Percentiles rank a stretch among this genome's conserved stretches.
Evolutionary conservation across 2,329 filamentous ascomycete species (phyloP).

Genomic region (Cordyceps militaris): DNA sequence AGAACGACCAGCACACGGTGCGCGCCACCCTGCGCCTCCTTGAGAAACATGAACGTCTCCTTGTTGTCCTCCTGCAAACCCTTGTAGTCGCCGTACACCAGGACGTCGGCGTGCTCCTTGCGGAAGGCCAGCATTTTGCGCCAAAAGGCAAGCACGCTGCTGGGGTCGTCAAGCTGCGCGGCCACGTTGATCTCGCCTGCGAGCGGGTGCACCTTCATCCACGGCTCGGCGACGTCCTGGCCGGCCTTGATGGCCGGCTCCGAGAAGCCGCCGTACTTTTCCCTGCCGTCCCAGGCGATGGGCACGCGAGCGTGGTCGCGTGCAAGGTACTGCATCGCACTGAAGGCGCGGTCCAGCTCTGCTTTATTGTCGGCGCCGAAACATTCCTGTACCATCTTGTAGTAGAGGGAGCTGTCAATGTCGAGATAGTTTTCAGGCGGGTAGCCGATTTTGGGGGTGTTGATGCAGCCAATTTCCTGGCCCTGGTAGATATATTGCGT

Average conservation of each 20-base stretch:
- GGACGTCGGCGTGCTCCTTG: slow-evolving; percentile 25
- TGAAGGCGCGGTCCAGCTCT: slow-evolving; percentile 30
- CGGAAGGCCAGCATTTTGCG: slow-evolving; percentile 24
- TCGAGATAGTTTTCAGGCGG: slow-evolving; percentile 49
- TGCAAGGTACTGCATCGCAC: slow-evolving; percentile 27
- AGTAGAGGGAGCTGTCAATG: slow-evolving; percentile 40
- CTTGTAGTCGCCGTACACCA: slow-evolving; percentile 30
- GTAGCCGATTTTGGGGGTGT: slow-evolving; percentile 50
- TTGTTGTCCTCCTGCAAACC: slow-evolving; percentile 20
- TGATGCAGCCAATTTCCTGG: slow-evolving; percentile 59
- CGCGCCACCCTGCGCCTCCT: slow-evolving; percentile 20
- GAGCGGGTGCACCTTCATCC: slow-evolving; percentile 29
- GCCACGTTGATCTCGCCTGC: slow-evolving; percentile 46
- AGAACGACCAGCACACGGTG: slow-evolving; percentile 24
- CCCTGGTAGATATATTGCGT: slow-evolving; percentile 62
- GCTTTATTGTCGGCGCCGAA: slow-evolving; percentile 22
- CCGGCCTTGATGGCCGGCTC: slow-evolving; percentile 28
- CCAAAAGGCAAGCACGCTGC: slow-evolving; percentile 30
- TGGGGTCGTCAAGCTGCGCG: slow-evolving; percentile 37
- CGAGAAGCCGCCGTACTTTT: slow-evolving; percentile 28
- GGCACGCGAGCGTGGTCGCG: slow-evolving; percentile 61
- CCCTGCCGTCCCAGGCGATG: slow-evolving; percentile 51
- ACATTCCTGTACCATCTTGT: slow-evolving; percentile 25
- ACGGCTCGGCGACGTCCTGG: slow-evolving; percentile 22
- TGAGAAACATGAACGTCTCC: slow-evolving; percentile 24